Conservation (phyloP, 2,329 filamentous ascomycete genomes). For the Colletotrichum eleusines region DNA sequence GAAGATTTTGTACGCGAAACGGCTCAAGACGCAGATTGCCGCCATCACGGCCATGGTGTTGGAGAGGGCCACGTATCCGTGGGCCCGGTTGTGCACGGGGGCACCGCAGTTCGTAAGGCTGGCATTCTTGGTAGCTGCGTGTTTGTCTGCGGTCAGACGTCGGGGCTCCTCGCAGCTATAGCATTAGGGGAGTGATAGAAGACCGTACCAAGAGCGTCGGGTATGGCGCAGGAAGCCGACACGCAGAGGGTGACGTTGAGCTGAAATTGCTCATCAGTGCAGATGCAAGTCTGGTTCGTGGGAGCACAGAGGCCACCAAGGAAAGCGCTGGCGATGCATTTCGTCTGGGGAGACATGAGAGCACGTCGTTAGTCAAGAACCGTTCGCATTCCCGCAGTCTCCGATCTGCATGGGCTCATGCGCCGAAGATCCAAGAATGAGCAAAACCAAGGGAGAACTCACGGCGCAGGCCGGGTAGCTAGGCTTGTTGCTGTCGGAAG, state of each 20-base stretch:
- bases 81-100: conserved; percentile 47
- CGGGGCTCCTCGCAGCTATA: background rate
- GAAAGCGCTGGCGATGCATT: conserved; percentile 38
- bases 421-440: background rate
- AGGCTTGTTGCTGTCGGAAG: conserved; percentile 18
- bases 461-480: conserved; percentile 42
- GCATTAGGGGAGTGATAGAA: background rate
- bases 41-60: conserved; percentile 50
- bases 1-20: conserved; percentile 52
- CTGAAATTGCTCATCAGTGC: conserved; percentile 42
- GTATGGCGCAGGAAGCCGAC: conserved; percentile 43
- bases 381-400: background rate
- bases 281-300: conserved; percentile 45
- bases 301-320: conserved; percentile 40
- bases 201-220: conserved; percentile 41
- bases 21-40: conserved; percentile 53
- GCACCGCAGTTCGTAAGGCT: conserved; percentile 46
- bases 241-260: conserved; percentile 43
- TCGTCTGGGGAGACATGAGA: conserved; percentile 19
- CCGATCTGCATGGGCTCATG: background rate
- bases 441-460: conserved; percentile 8
- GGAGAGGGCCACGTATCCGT: conserved; percentile 50
- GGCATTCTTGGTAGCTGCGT: conserved; percentile 44
- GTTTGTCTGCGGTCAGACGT: background rate
- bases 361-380: background rate